Evolutionary conservation across 225 moss, liverwort and hornwort genomes (phyloP), one percentile per base, ranked within the genome.

Genomic region (Marchantia paleacea): DNA sequence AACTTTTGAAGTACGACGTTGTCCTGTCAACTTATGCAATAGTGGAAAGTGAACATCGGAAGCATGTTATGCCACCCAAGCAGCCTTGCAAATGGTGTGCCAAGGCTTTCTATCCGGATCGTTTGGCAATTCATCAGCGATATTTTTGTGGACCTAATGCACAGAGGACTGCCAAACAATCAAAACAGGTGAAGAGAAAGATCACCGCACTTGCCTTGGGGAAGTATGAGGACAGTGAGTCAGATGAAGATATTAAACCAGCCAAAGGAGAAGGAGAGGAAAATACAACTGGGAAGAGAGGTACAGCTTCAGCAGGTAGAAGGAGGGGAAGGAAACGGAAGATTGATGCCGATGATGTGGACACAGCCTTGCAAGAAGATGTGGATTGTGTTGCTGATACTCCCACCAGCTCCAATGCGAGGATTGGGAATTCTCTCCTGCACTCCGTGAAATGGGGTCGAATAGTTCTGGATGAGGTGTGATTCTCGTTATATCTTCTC

Each of bases 391-490:
- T 61, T 51, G 71, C 18, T 0, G 62, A 80, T 54, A 76, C 52
- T 78, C 28, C 69, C 64, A 54, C 60, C 54, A 77, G 30, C 58
- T 73, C 80, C n/a, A 16, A 49, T 8, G n/a, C 31, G 53, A 18
- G 54, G 47, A 84, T 63, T 28, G 76, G 81, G 10, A 85, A 85
- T 39, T 91, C 91, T 3, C 65, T 89, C 55, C 69, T 91, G 81
- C 89, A 89, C 81, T 83, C 89, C 25, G 91, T 91, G 10, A 82
- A 81, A 83, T 91, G 91, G 91, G 82, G 62, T 47, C 81, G 91
- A 2, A 88, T 91, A 19, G 26, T 91, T 19, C 78, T 91, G 78
- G 91, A 91, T 73, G 91, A 91, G 91, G 91, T 91, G 48, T 10
- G 63, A 58, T 58, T 20, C 58, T 15, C 14, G 7, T 7, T 2